A percentile compares a stretch with the other conserved stretches of the same genome.
These are phyloP conservation scores for Aspergillus hiratsukae DNA, from an alignment of 2,329 filamentous ascomycete genomes.

Conservation along the genomic window DNA sequence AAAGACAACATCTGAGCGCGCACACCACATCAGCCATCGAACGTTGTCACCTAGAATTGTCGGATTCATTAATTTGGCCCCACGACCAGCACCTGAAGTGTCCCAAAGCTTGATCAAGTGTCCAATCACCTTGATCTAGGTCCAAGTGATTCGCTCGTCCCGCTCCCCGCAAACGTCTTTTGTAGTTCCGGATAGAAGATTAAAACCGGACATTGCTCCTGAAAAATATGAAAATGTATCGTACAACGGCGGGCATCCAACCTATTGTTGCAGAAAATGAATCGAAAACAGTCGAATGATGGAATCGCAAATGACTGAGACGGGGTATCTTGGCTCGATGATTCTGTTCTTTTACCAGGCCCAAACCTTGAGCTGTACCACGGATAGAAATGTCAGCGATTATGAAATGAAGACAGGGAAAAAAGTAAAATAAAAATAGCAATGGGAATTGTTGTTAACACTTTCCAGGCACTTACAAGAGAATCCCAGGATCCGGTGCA, in stretches of 20 bases:
- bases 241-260: conserved; percentile 38
- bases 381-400: background rate
- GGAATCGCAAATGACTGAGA: conserved; percentile 33
- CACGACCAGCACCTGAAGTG: background rate
- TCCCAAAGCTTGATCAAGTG: background rate
- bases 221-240: conserved; percentile 40
- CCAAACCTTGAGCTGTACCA: conserved; percentile 75
- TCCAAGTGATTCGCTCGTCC: background rate
- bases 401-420: background rate
- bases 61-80: background rate
- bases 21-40: background rate
- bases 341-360: conserved; percentile 57
- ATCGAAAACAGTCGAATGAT: conserved; percentile 32
- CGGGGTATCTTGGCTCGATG: conserved; percentile 32
- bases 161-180: conserved; percentile 5
- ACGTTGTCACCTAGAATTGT: background rate
- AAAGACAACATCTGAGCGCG: conserved; percentile 6
- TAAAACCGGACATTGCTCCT: conserved; percentile 17
- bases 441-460: background rate
- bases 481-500: conserved; percentile 99
- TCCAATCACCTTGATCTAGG: background rate
- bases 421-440: too few species aligned
- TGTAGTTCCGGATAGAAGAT: conserved; percentile 20
- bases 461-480: conserved; percentile 62
- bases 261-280: conserved; percentile 31